A percentile compares a stretch with the other conserved stretches of the same genome.
Evolutionary conservation across 306 rosid species (phyloP).

Genomic region (Acacia melanoxylon): DNA sequence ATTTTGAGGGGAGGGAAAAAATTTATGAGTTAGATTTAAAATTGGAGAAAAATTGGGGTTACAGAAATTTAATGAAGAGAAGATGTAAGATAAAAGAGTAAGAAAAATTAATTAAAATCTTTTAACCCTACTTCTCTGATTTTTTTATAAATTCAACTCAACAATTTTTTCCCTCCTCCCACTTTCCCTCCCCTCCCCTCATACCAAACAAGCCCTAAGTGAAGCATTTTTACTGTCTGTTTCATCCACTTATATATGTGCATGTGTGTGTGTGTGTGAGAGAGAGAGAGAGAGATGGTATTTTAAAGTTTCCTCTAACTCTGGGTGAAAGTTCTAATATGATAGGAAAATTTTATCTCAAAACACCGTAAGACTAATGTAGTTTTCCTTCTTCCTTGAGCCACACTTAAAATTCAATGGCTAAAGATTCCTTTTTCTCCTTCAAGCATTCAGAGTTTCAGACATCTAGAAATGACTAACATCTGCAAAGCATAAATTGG

Average conservation of each 20-base stretch:
- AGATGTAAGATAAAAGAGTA: too few relatives aligned
- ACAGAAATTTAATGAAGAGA: too few relatives aligned
- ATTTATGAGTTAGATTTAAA: too few relatives aligned
- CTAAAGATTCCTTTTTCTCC: not conserved
- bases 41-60: too few relatives aligned
- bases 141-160: too few relatives aligned
- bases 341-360: not conserved
- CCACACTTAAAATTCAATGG: not conserved
- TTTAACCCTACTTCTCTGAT: too few relatives aligned
- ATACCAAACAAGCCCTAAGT: not conserved
- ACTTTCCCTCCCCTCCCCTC: too few relatives aligned
- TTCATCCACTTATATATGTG: not conserved
- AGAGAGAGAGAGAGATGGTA: not conserved
- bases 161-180: too few relatives aligned
- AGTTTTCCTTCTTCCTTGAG: not conserved
- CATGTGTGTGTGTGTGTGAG: not conserved
- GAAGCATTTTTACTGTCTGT: conserved; percentile 12
- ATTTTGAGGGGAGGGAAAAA: too few relatives aligned
- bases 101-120: too few relatives aligned
- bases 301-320: conserved; percentile 1
- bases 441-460: not conserved
- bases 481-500: not conserved
- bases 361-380: not conserved
- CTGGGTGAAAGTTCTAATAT: not conserved
- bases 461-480: not conserved